These are phyloP conservation scores for Styphnolobium japonicum DNA, from an alignment of 306 rosid genomes.

Conservation along the genomic window DNA sequence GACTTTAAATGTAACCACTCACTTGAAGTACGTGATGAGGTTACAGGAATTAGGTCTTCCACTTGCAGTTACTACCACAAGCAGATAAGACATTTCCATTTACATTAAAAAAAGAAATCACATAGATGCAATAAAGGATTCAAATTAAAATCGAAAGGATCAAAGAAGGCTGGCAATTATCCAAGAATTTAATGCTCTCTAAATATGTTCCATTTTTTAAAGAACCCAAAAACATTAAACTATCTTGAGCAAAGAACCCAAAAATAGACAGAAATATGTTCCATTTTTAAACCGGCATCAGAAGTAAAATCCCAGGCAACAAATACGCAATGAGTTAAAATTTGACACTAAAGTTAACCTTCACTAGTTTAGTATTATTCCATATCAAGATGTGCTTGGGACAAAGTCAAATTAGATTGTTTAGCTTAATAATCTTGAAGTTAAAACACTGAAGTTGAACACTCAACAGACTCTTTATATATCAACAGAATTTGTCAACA, in stretches of 20 bases:
- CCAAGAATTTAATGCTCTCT: background rate
- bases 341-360: background rate
- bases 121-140: background rate
- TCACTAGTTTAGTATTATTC: background rate
- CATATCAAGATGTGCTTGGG: background rate
- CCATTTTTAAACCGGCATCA: background rate
- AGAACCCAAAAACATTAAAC: background rate
- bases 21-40: background rate
- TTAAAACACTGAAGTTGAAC: background rate
- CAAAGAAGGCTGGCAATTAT: background rate
- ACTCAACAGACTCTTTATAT: background rate
- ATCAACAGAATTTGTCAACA: background rate
- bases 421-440: background rate
- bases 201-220: background rate
- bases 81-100: background rate
- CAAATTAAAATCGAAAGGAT: background rate
- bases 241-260: background rate
- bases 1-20: background rate
- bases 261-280: background rate
- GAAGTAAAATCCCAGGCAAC: background rate
- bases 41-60: background rate
- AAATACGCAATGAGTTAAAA: background rate
- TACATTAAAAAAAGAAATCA: background rate
- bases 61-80: background rate
- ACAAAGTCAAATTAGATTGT: background rate